Base-by-base conservation (phyloP, 2,329 filamentous ascomycete species). In the Fusarium aywerte region DNA sequence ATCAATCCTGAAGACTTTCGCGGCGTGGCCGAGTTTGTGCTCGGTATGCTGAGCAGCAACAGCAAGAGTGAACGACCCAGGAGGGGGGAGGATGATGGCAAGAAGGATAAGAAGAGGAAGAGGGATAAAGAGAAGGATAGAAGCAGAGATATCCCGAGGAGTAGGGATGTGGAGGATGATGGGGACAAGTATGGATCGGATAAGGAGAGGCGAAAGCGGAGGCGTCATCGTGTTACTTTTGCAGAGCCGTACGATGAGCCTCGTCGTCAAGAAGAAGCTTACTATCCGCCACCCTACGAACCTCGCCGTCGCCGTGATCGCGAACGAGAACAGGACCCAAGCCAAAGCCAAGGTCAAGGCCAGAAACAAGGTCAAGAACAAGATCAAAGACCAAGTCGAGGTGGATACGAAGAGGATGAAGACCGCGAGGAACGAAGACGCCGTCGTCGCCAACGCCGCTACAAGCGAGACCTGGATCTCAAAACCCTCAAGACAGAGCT, bases 401-500 rank as follows among this genome's bases (percentile, higher is more conserved):
- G 16, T 16, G 45, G 45, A 16, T 33, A 27, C 21, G 42, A 20
- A 27, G 47, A 63, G 23, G 18, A 21, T 13, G 58, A 69, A 11
- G 62, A 69, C 2, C 59, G 54, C 15, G 65, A 69, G 38, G 65
- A 68, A 29, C 66, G 65, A 10, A 65, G 64, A 25, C 62, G 65
- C 1, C 68, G 58, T 5, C 62, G 69, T 9, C 69, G 67, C 6
- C 68, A 66, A 29, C 64, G 62, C 2, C 60, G 58, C 21, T 68
- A 57, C 51, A 57, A 65, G 20, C 60, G 60, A 7, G 63, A 56
- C 6, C 49, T 73, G 3, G 68, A 73, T 44, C 65, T 73, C 25
- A 70, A 61, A 50, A 64, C 54, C 5, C 68, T 73, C 36, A 64
- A 56, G 52, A 62, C 67, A n/a, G 71, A 73, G 27, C 58, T 73